phyloP scores from a whole-genome alignment of 768 basidiomycete genomes.

The Tephrocybe sp. region DNA sequence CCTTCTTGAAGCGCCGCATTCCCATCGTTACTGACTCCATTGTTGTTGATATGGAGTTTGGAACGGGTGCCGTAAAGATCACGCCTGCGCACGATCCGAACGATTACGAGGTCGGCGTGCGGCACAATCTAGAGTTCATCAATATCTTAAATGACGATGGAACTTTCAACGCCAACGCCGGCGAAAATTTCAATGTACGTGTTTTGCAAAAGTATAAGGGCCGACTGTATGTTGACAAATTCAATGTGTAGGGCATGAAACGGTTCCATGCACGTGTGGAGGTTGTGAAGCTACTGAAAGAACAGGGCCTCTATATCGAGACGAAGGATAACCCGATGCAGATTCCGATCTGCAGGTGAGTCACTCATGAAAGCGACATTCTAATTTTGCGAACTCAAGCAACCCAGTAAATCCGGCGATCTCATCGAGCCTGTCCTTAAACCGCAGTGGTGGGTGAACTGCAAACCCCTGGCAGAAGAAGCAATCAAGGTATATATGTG shows the following conservation, averaged over 20 bases:
- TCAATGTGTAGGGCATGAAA: constrained; percentile 78
- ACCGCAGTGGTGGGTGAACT: constrained; percentile 99
- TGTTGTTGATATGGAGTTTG: constrained; percentile 93
- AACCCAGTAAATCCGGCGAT: constrained; percentile 87
- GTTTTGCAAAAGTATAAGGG: not conserved
- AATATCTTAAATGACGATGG: constrained; percentile 97
- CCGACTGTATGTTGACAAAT: not conserved
- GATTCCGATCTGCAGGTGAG: constrained; percentile 88
- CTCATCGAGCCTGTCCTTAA: constrained; percentile 93
- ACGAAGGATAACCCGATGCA: constrained; percentile 97
- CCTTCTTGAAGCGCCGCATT: constrained; percentile 82
- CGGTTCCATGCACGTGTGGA: constrained; percentile 90
- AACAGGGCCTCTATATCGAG: constrained; percentile 83
- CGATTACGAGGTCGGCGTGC: constrained; percentile 90
- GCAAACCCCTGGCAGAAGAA: constrained; percentile 87
- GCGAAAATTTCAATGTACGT: constrained; percentile 68
- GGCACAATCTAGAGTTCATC: constrained; percentile 90
- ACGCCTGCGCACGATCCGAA: constrained; percentile 98
- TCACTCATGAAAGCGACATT: not conserved
- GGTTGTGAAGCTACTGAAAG: constrained; percentile 82
- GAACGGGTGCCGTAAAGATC: constrained; percentile 98
- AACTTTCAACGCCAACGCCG: constrained; percentile 89
- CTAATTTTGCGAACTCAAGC: not conserved
- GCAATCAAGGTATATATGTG: constrained; percentile 65
- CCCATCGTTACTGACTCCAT: constrained; percentile 88